A percentile compares a stretch with the other conserved stretches of the same genome.
phyloP scores from a whole-genome alignment of 345 rosid genomes.

The Brassica incana region DNA sequence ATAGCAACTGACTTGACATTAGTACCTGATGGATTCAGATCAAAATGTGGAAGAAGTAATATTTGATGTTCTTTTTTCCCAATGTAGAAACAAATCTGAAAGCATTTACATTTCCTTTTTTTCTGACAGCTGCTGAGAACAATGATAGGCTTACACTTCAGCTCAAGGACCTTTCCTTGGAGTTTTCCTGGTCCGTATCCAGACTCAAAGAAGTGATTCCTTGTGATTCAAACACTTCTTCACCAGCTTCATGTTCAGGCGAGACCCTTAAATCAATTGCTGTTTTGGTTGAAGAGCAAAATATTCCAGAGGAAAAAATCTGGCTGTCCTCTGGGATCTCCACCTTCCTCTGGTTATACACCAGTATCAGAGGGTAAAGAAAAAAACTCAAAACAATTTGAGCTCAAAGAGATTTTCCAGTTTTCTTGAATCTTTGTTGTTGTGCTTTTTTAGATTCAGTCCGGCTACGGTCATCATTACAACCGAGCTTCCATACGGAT shows the following conservation, averaged over 20 bases:
- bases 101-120: constrained; percentile 18
- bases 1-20: constrained; percentile 6
- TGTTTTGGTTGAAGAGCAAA: constrained; percentile 66
- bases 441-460: constrained; percentile 53
- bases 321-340: constrained; percentile 70
- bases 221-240: constrained; percentile 41
- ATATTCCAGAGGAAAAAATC: constrained; percentile 64
- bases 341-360: constrained; percentile 89
- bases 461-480: constrained; percentile 70
- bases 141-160: constrained; percentile 57
- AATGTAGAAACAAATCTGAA: background rate
- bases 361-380: constrained; percentile 77
- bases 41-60: background rate
- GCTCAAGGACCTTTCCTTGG: constrained; percentile 61
- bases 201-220: constrained; percentile 60
- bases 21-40: background rate
- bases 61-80: background rate
- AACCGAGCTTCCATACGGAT: constrained; percentile 86
- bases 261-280: constrained; percentile 50
- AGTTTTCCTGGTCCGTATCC: constrained; percentile 77
- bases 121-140: constrained; percentile 50
- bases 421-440: background rate
- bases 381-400: background rate
- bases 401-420: background rate
- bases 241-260: constrained; percentile 57